phyloP scores from a whole-genome alignment of 228 moss, liverwort and hornwort genomes.

The Sphagnum fallax region DNA sequence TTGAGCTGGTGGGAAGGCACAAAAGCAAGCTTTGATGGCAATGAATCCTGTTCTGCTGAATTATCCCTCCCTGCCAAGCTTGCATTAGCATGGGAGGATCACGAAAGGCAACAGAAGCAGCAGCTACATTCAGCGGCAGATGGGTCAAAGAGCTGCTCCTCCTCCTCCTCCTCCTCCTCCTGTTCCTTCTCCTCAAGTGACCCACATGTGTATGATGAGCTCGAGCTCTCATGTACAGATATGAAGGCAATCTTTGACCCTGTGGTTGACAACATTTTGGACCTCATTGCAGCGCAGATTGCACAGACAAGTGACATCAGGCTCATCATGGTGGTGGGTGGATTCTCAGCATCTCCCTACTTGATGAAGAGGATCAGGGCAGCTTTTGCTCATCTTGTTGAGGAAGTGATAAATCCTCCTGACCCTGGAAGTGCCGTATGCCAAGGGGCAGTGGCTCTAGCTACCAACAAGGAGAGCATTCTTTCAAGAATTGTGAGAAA shows the following conservation, averaged over 20 bases:
- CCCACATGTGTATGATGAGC: slow-evolving; percentile 10
- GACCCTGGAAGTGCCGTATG: slow-evolving; percentile 40
- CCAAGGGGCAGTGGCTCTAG: slow-evolving; percentile 43
- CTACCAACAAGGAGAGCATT: slow-evolving; percentile 16
- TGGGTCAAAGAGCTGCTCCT: too few species aligned
- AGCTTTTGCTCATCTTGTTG: slow-evolving; percentile 13
- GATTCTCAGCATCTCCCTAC: slow-evolving; percentile 11
- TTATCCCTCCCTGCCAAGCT: slow-evolving; percentile 22
- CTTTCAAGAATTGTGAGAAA: slow-evolving; percentile 37
- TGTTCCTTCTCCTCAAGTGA: too few species aligned
- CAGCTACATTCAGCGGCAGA: too few species aligned
- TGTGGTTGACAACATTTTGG: not conserved
- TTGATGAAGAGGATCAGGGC: slow-evolving; percentile 27
- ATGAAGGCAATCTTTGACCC: slow-evolving; percentile 10
- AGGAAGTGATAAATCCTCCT: slow-evolving; percentile 26
- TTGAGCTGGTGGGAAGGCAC: slow-evolving; percentile 25
- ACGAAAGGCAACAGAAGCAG: slow-evolving; percentile 1
- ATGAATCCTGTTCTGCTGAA: slow-evolving; percentile 4
- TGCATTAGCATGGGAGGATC: slow-evolving; percentile 18
- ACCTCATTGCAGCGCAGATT: not conserved
- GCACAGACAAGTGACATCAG: not conserved
- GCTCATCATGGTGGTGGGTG: slow-evolving; percentile 16
- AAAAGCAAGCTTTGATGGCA: slow-evolving; percentile 30
- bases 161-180: too few species aligned
- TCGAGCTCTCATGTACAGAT: slow-evolving; percentile 25